Percentiles rank a stretch among this genome's conserved stretches.
Evolutionary conservation across 2,329 filamentous ascomycete species (phyloP).

Genomic region (Penicillium sp.): DNA sequence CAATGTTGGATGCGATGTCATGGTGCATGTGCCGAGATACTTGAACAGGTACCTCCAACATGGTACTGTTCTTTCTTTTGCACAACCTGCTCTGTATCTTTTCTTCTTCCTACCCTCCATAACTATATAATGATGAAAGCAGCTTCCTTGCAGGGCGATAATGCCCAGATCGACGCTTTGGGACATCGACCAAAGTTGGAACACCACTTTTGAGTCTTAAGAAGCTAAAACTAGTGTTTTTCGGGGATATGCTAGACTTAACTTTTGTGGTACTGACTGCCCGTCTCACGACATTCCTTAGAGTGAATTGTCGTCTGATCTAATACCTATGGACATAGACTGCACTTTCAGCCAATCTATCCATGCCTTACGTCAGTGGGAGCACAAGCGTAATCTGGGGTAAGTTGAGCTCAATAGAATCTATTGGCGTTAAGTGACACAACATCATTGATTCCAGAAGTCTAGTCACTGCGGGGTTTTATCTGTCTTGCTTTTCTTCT

Average conservation of each 20-base stretch:
- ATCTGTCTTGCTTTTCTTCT: constrained; percentile 61
- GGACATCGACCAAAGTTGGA: constrained; percentile 54
- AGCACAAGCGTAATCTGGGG: constrained; percentile 69
- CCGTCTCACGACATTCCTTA: too few species aligned
- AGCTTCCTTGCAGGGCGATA: constrained; percentile 15
- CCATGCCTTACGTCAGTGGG: constrained; percentile 63
- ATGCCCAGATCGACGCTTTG: constrained; percentile 30
- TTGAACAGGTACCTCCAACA: constrained; percentile 7
- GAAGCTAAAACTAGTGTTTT: too few species aligned
- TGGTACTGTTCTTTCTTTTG: background rate
- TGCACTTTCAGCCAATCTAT: constrained; percentile 53
- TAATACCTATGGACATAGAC: constrained; percentile 51
- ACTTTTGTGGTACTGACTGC: constrained; percentile 52
- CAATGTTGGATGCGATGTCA: constrained; percentile 8
- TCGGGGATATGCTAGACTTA: constrained; percentile 54
- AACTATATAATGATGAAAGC: constrained; percentile 7
- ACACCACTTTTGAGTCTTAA: constrained; percentile 55
- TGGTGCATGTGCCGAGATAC: constrained; percentile 5
- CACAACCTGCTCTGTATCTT: background rate
- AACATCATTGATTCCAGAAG: constrained; percentile 15
- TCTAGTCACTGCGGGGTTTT: constrained; percentile 56
- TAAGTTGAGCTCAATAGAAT: constrained; percentile 20
- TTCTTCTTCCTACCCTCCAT: background rate
- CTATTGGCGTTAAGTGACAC: background rate
- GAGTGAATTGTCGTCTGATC: too few species aligned